Conservation (phyloP, 176 grass and related monocot genomes). For the Olyra latifolia region DNA sequence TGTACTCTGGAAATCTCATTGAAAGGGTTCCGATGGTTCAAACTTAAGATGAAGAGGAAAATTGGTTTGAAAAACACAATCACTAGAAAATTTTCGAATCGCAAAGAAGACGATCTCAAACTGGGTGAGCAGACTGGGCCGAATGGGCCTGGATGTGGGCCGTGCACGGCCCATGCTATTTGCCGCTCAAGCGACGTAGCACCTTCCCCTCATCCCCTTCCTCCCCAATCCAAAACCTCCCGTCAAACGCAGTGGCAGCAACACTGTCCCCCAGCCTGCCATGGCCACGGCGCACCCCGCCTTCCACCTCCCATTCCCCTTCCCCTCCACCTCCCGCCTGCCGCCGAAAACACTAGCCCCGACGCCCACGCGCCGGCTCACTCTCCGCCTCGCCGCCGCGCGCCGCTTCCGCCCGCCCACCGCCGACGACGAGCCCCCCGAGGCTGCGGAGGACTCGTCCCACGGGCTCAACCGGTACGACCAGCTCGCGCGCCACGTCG, state of each 20-base stretch:
- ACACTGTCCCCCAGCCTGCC: constrained; percentile 10
- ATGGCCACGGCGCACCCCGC: constrained; percentile 43
- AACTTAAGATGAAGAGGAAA: too few species aligned
- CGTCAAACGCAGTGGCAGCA: background rate
- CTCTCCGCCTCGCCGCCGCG: constrained; percentile 17
- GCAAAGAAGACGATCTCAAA: too few species aligned
- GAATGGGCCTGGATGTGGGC: too few species aligned
- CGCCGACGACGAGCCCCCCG: constrained; percentile 73
- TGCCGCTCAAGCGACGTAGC: background rate
- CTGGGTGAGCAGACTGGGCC: too few species aligned
- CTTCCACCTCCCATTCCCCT: constrained; percentile 42
- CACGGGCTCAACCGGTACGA: constrained; percentile 71
- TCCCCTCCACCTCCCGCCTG: constrained; percentile 38
- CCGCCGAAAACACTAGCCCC: background rate
- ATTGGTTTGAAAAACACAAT: too few species aligned
- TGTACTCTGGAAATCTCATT: too few species aligned
- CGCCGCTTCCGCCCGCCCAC: constrained; percentile 61
- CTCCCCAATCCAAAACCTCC: constrained; percentile 46
- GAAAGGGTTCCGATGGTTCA: too few species aligned
- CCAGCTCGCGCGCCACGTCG: constrained; percentile 67
- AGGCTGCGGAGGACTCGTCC: constrained; percentile 86
- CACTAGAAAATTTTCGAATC: too few species aligned
- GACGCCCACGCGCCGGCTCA: background rate
- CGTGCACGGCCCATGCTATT: too few species aligned
- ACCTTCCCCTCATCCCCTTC: constrained; percentile 19